Evolutionary conservation across 805 yeast species (phyloP), one percentile per base, ranked within the genome.

Genomic region (Myxozyma melibiosi): DNA sequence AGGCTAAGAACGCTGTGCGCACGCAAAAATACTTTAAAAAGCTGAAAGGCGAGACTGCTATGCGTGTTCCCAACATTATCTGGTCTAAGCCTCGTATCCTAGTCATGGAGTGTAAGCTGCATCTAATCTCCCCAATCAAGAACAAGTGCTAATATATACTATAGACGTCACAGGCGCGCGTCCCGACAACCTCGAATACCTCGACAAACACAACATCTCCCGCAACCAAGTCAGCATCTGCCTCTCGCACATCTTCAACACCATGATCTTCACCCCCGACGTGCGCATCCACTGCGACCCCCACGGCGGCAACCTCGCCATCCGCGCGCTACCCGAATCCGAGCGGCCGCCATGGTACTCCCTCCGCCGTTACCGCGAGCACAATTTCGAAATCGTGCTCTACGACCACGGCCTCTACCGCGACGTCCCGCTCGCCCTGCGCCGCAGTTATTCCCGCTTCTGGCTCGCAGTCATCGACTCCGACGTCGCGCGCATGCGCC

Each of bases 261-360:
- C 84, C 68, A 94, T 94, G 99, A 90, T 94, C 39, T 94, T 94
- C 75, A 86, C 95, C 1, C 96, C 97, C 0, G 85, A 84, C 27
- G 96, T 90, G 22, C 89, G 92, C 0, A 81, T 94, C 41, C 99
- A 94, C 70, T 94, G 99, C 74, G 99, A 94, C 70, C 99, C 99
- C 1, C 99, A 94, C 70, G 96, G 96, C 9, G 99, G 99, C 0
- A 94, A 94, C 67, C 75, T 94, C 57, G 97, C 98, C 0, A 89
- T 94, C 22, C 76, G 90, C 54, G 67, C 71, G 1, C 64, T 74
- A 18, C 66, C 71, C 6, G 60, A 66, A 18, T 64, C 65, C 30
- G 70, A 60, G 40, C 58, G 57, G 57, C 34, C 65, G 57, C 50
- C 56, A 57, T 25, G 65, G 57, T 62, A 64, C 2, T n/a, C n/a